These are phyloP conservation scores for Didymella arachidicola DNA, from an alignment of 2,329 filamentous ascomycete genomes.

Conservation along the genomic window DNA sequence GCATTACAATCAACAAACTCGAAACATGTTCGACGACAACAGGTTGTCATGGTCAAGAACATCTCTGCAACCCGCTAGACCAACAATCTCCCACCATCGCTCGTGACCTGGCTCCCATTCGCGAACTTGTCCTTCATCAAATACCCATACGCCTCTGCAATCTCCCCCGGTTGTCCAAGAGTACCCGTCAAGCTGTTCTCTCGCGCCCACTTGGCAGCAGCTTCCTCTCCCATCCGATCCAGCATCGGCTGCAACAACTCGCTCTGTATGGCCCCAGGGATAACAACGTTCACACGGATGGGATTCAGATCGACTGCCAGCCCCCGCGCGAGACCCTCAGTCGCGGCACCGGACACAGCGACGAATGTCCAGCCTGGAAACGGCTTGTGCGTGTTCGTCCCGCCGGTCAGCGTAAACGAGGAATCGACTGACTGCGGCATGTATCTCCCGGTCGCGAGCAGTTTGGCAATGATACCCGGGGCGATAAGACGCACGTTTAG, in stretches of 20 bases:
- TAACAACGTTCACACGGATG: slow-evolving; percentile 54
- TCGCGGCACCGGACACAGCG: slow-evolving; percentile 33
- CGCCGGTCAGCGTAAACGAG: slow-evolving; percentile 54
- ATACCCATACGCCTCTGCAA: slow-evolving; percentile 56
- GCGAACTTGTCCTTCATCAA: slow-evolving; percentile 55
- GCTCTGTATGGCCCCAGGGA: slow-evolving; percentile 53
- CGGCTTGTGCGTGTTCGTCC: slow-evolving; percentile 48
- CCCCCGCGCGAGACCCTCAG: slow-evolving; percentile 48
- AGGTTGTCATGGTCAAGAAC: neutral
- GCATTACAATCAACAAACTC: neutral
- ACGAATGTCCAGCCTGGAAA: slow-evolving; percentile 43
- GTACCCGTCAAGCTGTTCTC: slow-evolving; percentile 31
- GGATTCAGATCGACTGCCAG: slow-evolving; percentile 55
- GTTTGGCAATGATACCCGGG: slow-evolving; percentile 52
- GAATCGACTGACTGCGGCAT: slow-evolving; percentile 38
- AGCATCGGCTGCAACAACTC: slow-evolving; percentile 48
- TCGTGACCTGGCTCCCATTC: slow-evolving; percentile 46
- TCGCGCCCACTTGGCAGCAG: slow-evolving; percentile 25
- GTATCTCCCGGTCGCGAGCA: slow-evolving; percentile 46
- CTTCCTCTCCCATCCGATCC: slow-evolving; percentile 25
- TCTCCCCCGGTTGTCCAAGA: slow-evolving; percentile 46
- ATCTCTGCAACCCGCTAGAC: neutral
- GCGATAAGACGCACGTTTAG: slow-evolving; percentile 49
- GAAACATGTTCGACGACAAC: neutral
- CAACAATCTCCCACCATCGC: slow-evolving; percentile 50